Evolutionary conservation across 2,329 filamentous ascomycete species (phyloP), one percentile per base, ranked within the genome.

Genomic region (Alternaria sp.): DNA sequence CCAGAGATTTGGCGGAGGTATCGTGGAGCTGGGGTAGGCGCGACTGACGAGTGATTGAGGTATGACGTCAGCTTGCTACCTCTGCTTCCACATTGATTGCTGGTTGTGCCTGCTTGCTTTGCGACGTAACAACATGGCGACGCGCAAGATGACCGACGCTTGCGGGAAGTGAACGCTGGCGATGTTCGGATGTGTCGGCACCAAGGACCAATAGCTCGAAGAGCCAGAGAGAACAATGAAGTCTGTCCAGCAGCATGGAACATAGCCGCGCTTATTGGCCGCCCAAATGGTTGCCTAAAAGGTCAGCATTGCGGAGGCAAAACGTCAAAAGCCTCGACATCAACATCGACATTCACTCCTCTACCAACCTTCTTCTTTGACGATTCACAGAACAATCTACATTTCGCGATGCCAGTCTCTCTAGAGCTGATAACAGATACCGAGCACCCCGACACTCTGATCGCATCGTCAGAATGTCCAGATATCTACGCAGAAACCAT

Each of bases 1-100:
- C 4, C 0, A 0, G 15, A 41, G 0, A 2, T 0, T 41, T 41
- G 37, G 37, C n/a, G 2, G 5, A 41, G n/a, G 37, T 18, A 41
- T 41, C n/a, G n/a, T 41, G 37, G 18, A 18, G n/a, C 37, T 41
- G 1, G 15, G 15, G 37, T 41, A 18, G 37, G 37, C n/a, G 37
- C 37, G 37, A 41, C 37, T n/a, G 8, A n/a, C 15, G 33, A 41
- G 15, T 41, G 33, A 3, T 10, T 41, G 0, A 41, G 8, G 8
- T 2, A 41, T n/a, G 37, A 41, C n/a, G 15, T 18, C 4, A 41
- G 15, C 9, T 10, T 41, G 37, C 3, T 41, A 18, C 15, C 1
- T 41, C 37, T 41, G 9, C n/a, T 41, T 41, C 4, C 5, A 41
- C n/a, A 3, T 3, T 41, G n/a, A 41, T 41, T 41, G 37, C 37